phyloP scores from a whole-genome alignment of 2,329 filamentous ascomycete species.

The Venturia nashicola region DNA sequence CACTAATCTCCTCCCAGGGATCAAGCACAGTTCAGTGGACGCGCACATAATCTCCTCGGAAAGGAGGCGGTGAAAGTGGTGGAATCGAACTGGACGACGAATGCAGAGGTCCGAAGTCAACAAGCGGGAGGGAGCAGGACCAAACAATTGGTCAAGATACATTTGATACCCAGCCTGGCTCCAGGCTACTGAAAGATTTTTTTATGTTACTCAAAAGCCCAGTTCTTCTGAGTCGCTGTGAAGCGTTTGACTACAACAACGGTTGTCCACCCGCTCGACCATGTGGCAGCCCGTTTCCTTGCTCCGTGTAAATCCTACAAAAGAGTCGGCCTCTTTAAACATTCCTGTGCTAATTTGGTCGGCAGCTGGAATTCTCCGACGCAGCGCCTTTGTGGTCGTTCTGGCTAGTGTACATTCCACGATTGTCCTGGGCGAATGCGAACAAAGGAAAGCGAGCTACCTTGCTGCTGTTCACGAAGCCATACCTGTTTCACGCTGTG shows the following conservation, averaged over 20 bases:
- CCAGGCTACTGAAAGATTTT: conserved; percentile 3
- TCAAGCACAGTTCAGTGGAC: conserved; percentile 21
- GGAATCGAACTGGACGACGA: conserved; percentile 20
- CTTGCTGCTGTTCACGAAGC: background rate
- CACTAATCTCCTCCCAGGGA: conserved; percentile 18
- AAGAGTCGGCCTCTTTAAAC: background rate
- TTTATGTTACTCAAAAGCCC: background rate
- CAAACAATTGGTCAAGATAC: background rate
- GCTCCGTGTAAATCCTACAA: background rate
- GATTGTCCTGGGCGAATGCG: background rate
- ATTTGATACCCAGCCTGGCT: conserved; percentile 5
- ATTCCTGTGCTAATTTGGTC: background rate
- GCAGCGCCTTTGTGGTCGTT: background rate
- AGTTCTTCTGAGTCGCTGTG: background rate
- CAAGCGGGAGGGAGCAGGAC: background rate
- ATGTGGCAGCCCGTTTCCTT: background rate
- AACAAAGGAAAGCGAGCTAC: background rate
- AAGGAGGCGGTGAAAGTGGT: conserved; percentile 22
- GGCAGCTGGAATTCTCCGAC: background rate
- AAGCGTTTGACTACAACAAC: background rate
- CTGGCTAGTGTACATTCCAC: background rate
- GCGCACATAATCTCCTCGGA: conserved; percentile 24
- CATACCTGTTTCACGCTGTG: background rate
- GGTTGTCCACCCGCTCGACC: background rate
- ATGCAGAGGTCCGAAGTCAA: conserved; percentile 16